These are phyloP conservation scores for Rhytidiadelphus loreus DNA, from an alignment of 225 moss, liverwort and hornwort species.

Conservation along the genomic window DNA sequence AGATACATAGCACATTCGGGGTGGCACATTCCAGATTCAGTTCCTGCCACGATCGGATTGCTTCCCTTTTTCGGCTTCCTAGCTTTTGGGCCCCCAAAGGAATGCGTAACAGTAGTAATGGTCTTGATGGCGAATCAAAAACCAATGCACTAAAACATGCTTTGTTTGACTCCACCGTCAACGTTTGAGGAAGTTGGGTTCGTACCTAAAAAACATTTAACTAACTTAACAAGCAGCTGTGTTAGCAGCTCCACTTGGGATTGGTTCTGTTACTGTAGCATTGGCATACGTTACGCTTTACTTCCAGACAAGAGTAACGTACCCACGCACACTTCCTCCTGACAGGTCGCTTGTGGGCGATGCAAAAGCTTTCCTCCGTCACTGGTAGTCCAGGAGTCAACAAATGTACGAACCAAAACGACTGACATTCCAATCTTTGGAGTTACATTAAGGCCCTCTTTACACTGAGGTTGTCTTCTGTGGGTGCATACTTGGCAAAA, in stretches of 20 bases:
- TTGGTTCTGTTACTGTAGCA: neutral
- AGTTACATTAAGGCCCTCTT: neutral
- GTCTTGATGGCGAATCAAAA: neutral
- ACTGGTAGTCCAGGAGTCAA: neutral
- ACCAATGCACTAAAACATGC: neutral
- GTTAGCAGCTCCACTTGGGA: neutral
- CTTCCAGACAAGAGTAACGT: neutral
- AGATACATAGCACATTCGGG: neutral
- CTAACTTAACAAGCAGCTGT: neutral
- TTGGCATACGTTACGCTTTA: neutral
- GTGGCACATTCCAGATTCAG: neutral
- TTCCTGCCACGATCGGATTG: neutral
- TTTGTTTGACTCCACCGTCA: neutral
- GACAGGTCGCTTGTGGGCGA: neutral
- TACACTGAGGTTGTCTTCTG: accelerated
- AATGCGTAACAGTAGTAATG: neutral
- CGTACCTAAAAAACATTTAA: neutral
- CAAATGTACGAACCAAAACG: neutral
- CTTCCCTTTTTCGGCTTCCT: neutral
- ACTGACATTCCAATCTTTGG: neutral
- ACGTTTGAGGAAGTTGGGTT: neutral
- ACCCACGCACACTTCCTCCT: neutral
- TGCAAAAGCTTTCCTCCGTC: neutral
- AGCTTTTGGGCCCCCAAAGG: neutral
- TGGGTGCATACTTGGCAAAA: neutral